Base-by-base conservation (phyloP, 805 yeast genomes). In the Torulaspora franciscae region DNA sequence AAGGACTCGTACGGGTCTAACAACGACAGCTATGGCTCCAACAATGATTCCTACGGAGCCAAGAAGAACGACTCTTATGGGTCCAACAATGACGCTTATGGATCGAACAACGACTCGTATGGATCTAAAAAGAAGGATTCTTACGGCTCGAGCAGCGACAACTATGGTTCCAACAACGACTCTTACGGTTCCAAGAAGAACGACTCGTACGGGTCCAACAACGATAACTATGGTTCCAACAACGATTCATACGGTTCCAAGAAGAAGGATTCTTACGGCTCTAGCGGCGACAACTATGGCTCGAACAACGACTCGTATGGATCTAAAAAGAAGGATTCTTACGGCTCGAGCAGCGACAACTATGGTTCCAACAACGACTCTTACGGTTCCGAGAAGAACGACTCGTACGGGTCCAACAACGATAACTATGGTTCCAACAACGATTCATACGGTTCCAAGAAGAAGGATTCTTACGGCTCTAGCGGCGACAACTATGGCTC, bases 1-100 rank as follows among this genome's bases (percentile, higher is more conserved):
- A 48, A 49, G 47, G 46, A 55, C 48, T 59, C 66, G 5, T 62
- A 59, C 32, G 66, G 67, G 23, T 41, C 46, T 53, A 51, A 53
- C 46, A 40, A 46, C 32, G 56, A 54, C 42, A 51, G 57, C 22
- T 56, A 57, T 27, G 59, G 64, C 13, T 45, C 49, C 9, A 35
- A 53, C 37, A 46, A 46, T 42, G 42, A 44, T 39, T 42, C 55
- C 51, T 55, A 56, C 41, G 47, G 50, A 35, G 37, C 41, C 19
- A 46, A 39, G 7, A 46, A 39, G 7, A 45, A 51, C 51, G 45
- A 50, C 43, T 47, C 22, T 5, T 19, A 58, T 51, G 48, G 53
- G 45, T 44, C 47, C 19, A 35, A 40, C 15, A 42, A 47, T 35
- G 26, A 55, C 30, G n/a, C n/a, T n/a, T n/a, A 57, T 37, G 50